Base-by-base conservation (phyloP, 2,329 filamentous ascomycete species). In the Knufia fluminis region DNA sequence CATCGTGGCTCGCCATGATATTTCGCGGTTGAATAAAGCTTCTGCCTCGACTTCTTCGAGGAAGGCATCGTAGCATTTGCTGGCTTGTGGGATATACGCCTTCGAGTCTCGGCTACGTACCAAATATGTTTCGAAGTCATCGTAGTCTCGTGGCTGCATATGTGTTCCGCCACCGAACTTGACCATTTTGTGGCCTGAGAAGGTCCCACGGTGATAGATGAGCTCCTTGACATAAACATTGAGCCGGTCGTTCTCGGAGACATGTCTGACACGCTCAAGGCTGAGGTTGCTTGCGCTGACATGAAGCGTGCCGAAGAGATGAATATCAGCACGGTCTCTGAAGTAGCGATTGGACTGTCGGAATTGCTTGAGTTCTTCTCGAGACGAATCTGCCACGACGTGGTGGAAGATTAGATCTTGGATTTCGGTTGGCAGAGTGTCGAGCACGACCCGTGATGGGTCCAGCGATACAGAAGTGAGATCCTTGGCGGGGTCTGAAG, bases 161-260 rank as follows among this genome's bases (percentile, higher is more conserved):
- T 26, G 33, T 14, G 28, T 16, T 16, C 43, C 43, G 3, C 28
- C 28, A 6, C 42, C 42, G n/a, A 32, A 45, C 31, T 40, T 39
- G 19, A 40, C 33, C 35, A 48, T 39, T 12, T 28, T 38, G 33
- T 48, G 45, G 9, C 45, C 45, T 12, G 22, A 48, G 22, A 48
- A 48, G n/a, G 45, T 48, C 4, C 45, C 45, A 14, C 45, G 45
- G 19, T 48, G 45, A 35, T 28, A 48, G 32, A 48, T 35, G 2
- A 48, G 32, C 24, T 48, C 45, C 17, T 19, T 33, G 23, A 48
- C 45, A 32, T 39, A 24, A 9, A 28, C n/a, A 12, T 16, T 28
- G 8, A 48, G 45, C 8, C 35, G 45, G 12, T 38, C 20, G 12
- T 40, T 40, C n/a, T 38, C 45, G 2, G 45, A 33, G 9, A 48